Evolutionary conservation across 2,329 filamentous ascomycete genomes (phyloP), one percentile per base, ranked within the genome.

Genomic region (Aspergillus calidoustus): DNA sequence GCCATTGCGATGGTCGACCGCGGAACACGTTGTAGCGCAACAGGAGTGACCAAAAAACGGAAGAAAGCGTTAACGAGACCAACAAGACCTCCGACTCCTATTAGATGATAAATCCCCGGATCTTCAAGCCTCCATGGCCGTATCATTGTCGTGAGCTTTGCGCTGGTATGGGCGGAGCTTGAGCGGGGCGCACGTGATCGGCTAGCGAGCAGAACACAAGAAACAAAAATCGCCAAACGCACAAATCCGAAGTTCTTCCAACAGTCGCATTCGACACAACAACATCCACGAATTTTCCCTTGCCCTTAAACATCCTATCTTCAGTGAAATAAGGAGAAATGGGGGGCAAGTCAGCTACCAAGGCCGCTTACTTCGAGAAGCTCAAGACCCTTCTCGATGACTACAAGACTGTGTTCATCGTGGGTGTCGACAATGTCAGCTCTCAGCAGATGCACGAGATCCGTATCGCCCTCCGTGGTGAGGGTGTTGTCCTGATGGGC

Each of bases 361-460:
- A 98, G 89, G 88, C 92, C 82, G 91, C 82, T 82, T 97, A 99
- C 89, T 99, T 99, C 87, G 94, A 97, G 83, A 98, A 98, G 93
- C 93, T 99, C 82, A 96, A 97, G 90, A 82, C 82, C 83, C 89
- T 98, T 82, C 90, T 99, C 82, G 92, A 98, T 86, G 90, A 93
- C 82, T 98, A 96, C 91, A 89, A 88, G 82, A 94, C 91, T 79
- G 91, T 98, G 86, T 98, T 99, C 92, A 93, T 99, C 82, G 93
- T 97, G 82, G 89, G 80, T 79, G 90, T 94, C 80, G 92, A 98
- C 92, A 99, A 98, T 99, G 95, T 99, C 89, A 92, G 90, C 83
- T 99, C 95, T 74, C 95, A 99, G 89, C 96, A 99, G 90, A 99
- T 99, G 96, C 95, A 99, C 92, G 95, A 99, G 89, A 98, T 99